Base-by-base conservation (phyloP, 345 rosid species). In the Gossypium herbaceum region DNA sequence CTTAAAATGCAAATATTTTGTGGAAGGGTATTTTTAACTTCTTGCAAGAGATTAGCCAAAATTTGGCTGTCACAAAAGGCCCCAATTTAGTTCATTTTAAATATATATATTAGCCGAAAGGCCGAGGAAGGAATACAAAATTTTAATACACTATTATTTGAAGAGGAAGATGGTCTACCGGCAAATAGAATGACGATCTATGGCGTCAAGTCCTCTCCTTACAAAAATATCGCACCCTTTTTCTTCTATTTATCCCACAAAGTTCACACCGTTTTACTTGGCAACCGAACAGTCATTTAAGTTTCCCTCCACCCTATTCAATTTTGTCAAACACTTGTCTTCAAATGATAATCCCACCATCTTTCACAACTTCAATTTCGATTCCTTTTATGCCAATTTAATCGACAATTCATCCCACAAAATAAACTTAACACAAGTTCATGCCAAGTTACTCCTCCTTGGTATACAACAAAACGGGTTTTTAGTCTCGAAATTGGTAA, bases 401-500 rank as follows among this genome's bases (percentile, higher is more conserved):
- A 82, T 89, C 13, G 91, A 85, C 45, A 64, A 73, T 41, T 81
- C 90, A 2, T 73, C 81, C 50, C 81, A 71, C 5, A 79, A 72
- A 70, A 27, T 51, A 65, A 85, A 85, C 29, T 55, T 88, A 47
- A 82, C 77, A 71, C 91, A 89, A 84, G 77, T 86, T 75, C 85
- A 88, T 73, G 81, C 87, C 8, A 87, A 70, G 47, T 77, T 88
- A n/a, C 24, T 84, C 7, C 83, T 84, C 39, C 69, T 75, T 25
- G 88, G 86, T 58, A 78, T 85, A 74, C 88, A 78, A 0, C 61
- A 64, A 11, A 84, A 82, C 45, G 79, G 91, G 7, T 89, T 89
- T 79, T 73, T 91, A 68, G 82, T 84, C 22, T 73, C 87, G 11
- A 89, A 88, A 73, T 83, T 89, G 27, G 67, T 89, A 0, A 82